Evolutionary conservation across 306 rosid species (phyloP).

Genomic region (Spatholobus suberectus): DNA sequence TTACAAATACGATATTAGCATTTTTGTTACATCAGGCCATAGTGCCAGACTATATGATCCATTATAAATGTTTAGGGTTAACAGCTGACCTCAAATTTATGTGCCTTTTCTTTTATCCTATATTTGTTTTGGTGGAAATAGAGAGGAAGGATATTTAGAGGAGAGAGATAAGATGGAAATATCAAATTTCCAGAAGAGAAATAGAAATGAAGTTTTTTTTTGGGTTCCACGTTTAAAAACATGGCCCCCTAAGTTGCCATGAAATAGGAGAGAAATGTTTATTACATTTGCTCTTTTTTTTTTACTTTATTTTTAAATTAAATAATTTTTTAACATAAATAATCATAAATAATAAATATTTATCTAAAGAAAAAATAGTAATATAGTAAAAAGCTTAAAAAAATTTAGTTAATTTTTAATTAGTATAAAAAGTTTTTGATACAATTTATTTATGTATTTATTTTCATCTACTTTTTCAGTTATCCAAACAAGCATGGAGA

Average conservation of each 20-base stretch:
- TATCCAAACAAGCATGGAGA: neutral
- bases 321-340: neutral
- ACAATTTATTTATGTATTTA: neutral
- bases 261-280: neutral
- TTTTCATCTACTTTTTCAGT: neutral
- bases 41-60: constrained; percentile 32
- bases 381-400: neutral
- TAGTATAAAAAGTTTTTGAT: neutral
- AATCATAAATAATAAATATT: neutral
- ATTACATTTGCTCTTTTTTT: neutral
- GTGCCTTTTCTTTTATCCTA: constrained; percentile 34
- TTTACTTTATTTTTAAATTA: neutral
- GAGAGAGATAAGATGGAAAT: neutral
- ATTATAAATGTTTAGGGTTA: constrained; percentile 43
- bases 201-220: neutral
- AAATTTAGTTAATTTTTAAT: neutral
- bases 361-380: neutral
- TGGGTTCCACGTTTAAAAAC: neutral
- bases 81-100: constrained; percentile 39
- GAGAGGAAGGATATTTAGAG: neutral
- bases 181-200: neutral
- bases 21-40: constrained; percentile 48
- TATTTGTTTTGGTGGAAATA: neutral
- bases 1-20: constrained; percentile 30
- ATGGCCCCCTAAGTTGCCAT: neutral